These are phyloP conservation scores for Capsicum baccatum DNA, from an alignment of 257 asterid species.

Conservation along the genomic window DNA sequence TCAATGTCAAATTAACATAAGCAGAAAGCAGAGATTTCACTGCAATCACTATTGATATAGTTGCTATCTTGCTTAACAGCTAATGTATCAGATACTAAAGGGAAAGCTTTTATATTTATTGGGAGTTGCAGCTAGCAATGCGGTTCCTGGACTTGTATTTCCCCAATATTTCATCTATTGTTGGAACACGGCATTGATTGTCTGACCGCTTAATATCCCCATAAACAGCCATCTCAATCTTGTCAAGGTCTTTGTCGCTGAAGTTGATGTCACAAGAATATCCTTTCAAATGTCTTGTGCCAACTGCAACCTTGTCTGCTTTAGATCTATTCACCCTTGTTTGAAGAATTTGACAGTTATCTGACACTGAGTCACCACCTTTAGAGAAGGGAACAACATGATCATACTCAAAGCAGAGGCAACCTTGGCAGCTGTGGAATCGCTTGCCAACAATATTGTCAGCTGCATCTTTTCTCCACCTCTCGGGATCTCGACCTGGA, in stretches of 20 bases:
- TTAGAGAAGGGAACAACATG: constrained; percentile 75
- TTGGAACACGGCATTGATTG: constrained; percentile 51
- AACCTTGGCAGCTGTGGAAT: constrained; percentile 73
- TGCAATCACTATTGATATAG: background rate
- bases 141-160: constrained; percentile 52
- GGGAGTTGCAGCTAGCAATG: constrained; percentile 50
- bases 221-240: constrained; percentile 75
- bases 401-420: constrained; percentile 81
- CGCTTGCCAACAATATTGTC: constrained; percentile 75
- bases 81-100: constrained; percentile 6
- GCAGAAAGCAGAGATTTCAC: constrained; percentile 26
- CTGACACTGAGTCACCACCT: constrained; percentile 73
- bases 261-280: constrained; percentile 72
- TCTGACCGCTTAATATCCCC: constrained; percentile 49
- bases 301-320: constrained; percentile 57
- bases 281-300: constrained; percentile 56
- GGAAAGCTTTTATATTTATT: constrained; percentile 33
- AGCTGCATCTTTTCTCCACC: constrained; percentile 86
- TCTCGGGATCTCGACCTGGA: constrained; percentile 77
- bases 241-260: constrained; percentile 60
- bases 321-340: constrained; percentile 85
- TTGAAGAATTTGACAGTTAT: constrained; percentile 85
- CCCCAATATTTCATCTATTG: constrained; percentile 47
- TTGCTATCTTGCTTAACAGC: background rate
- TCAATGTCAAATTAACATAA: constrained; percentile 12